Base-by-base conservation (phyloP, 23 red algal genomes). In the Pyropia yezoensis region DNA sequence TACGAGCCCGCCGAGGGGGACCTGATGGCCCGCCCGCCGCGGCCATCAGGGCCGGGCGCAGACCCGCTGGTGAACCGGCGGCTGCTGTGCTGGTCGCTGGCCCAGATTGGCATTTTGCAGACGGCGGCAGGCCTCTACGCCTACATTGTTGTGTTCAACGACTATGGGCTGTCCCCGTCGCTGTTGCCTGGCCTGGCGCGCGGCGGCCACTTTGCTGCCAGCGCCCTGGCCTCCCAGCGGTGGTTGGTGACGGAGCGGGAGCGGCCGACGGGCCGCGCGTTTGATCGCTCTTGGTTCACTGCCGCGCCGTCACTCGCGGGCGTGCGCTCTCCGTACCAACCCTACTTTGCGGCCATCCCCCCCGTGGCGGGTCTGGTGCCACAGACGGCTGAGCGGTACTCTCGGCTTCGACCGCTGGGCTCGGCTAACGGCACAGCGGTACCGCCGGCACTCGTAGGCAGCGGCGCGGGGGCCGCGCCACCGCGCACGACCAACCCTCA, bases 21-120 rank as follows among this genome's bases (percentile, higher is more conserved):
- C 29, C 70, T 77, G 30, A 87, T 87, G 82, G 49, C 24, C 47
- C 33, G 82, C 54, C 72, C 82, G 53, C 82, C 82, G 6, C 63
- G 82, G 52, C 39, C 39, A 8, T 47, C 39, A 13, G 65, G 69
- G 27, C 47, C 39, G 59, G 33, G 12, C 18, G 19, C 47, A 20
- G 70, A 87, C 50, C 61, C 57, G 30, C 52, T 87, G 26, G 57
- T 87, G 50, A 87, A 76, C 49, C 28, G 34, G n/a, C 57, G 63
- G 13, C 57, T 87, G 21, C 3, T 87, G 18, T 87, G 71, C 18
- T 87, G 51, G 49, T 76, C 71, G 18, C 68, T 72, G 18, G 34
- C 71, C 30, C 82, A 87, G 62, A 27, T 87, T 17, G 82, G 82
- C 15, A 49, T 87, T 18, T 77, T 87, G 47, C 82, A 87, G 28